Conservation (phyloP, 2,329 filamentous ascomycete genomes). For the Ilyonectria mors-panacis region DNA sequence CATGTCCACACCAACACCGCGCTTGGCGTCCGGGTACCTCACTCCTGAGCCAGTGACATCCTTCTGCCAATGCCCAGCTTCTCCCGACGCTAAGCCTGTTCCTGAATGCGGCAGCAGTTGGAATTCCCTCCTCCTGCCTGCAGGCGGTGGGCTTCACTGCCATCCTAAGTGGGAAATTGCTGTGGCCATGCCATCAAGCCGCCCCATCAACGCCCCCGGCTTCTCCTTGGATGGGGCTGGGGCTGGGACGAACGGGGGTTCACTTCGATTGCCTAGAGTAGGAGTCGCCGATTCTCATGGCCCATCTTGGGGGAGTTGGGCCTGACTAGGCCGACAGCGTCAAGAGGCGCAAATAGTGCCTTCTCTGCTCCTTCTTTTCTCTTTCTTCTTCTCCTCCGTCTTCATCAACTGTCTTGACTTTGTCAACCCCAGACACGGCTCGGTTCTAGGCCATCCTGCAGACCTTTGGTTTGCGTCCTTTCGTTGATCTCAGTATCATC, state of each 20-base stretch:
- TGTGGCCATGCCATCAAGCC: slow-evolving; percentile 18
- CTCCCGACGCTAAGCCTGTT: slow-evolving; percentile 50
- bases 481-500: slow-evolving; percentile 53
- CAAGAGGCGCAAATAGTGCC: slow-evolving; percentile 21
- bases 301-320: slow-evolving; percentile 26
- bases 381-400: slow-evolving; percentile 52
- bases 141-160: slow-evolving; percentile 21
- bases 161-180: slow-evolving; percentile 40
- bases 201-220: slow-evolving; percentile 24
- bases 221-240: slow-evolving; percentile 20
- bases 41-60: slow-evolving; percentile 33
- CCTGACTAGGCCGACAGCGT: slow-evolving; percentile 6
- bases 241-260: slow-evolving; percentile 21
- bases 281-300: slow-evolving; percentile 42
- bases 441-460: slow-evolving; percentile 52
- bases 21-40: not conserved
- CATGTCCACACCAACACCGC: not conserved
- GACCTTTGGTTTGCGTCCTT: slow-evolving; percentile 57
- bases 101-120: slow-evolving; percentile 44
- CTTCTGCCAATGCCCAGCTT: slow-evolving; percentile 28
- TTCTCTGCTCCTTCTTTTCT: slow-evolving; percentile 39
- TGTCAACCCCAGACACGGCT: slow-evolving; percentile 49
- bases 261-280: slow-evolving; percentile 37
- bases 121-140: slow-evolving; percentile 17
- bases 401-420: slow-evolving; percentile 44